These are phyloP conservation scores for Incumbomyces lentus DNA, from an alignment of 2,329 filamentous ascomycete genomes.

Conservation along the genomic window DNA sequence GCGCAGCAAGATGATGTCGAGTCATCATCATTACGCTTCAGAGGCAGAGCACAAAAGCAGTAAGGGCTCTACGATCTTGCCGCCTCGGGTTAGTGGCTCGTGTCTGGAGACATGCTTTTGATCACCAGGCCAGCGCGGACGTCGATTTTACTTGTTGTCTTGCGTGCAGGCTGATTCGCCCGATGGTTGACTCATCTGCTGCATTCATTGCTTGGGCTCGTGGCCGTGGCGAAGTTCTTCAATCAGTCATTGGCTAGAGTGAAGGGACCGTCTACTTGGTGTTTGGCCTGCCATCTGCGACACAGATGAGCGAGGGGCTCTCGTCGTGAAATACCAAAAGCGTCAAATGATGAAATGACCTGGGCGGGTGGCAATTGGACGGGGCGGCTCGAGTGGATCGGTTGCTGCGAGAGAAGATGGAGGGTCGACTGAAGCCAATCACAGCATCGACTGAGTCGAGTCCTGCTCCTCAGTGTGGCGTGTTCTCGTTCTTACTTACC, in stretches of 20 bases:
- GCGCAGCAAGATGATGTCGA: no score
- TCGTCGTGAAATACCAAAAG: background rate
- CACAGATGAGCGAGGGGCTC: background rate
- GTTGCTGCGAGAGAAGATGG: constrained; percentile 1
- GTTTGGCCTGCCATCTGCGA: background rate
- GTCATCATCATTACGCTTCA: no score
- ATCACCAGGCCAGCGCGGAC: constrained; percentile 1
- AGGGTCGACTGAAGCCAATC: background rate
- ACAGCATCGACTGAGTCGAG: background rate
- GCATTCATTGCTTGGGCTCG: no score
- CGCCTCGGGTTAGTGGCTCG: background rate
- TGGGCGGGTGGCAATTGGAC: background rate
- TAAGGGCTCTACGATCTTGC: background rate
- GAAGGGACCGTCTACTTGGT: no score
- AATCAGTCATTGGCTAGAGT: background rate
- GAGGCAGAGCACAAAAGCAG: background rate
- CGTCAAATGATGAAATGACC: background rate
- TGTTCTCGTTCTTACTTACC: background rate
- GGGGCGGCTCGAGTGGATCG: background rate
- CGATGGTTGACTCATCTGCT: background rate
- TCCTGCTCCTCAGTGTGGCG: background rate
- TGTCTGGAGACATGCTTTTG: background rate
- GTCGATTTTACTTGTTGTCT: background rate
- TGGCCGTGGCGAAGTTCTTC: background rate
- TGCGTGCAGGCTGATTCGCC: background rate